These are phyloP conservation scores for Rhizopogon vinicolor DNA, from an alignment of 768 basidiomycete species.

Conservation along the genomic window DNA sequence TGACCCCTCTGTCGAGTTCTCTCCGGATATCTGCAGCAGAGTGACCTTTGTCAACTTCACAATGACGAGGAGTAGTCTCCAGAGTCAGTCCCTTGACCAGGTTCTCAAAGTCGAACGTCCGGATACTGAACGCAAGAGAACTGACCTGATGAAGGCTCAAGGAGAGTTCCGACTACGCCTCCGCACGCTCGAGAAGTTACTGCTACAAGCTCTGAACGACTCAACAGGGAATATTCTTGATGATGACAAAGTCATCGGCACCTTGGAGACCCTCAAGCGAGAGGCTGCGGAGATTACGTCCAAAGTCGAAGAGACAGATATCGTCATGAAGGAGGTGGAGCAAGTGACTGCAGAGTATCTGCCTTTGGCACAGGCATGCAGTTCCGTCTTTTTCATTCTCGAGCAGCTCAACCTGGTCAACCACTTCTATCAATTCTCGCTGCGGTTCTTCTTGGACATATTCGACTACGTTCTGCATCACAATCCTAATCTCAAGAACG, in stretches of 20 bases:
- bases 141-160: constrained; percentile 96
- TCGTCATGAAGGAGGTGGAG: constrained; percentile 95
- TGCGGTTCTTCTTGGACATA: constrained; percentile 97
- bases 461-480: constrained; percentile 93
- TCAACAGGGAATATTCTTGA: constrained; percentile 96
- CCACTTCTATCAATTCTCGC: constrained; percentile 98
- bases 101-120: constrained; percentile 96
- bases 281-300: constrained; percentile 95
- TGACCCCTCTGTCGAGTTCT: constrained; percentile 96
- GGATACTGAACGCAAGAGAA: constrained; percentile 92
- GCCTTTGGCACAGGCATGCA: constrained; percentile 93
- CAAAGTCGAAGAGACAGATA: constrained; percentile 95
- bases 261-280: constrained; percentile 89
- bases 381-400: constrained; percentile 93
- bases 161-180: constrained; percentile 95
- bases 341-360: constrained; percentile 93
- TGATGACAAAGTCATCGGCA: constrained; percentile 97
- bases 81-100: constrained; percentile 96
- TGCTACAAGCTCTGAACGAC: constrained; percentile 93
- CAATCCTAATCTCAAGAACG: constrained; percentile 82
- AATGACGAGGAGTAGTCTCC: constrained; percentile 97
- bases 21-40: constrained; percentile 97
- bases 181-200: constrained; percentile 86
- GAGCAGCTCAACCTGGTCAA: constrained; percentile 92
- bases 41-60: constrained; percentile 96